phyloP scores from a whole-genome alignment of 2,329 filamentous ascomycete species.

The Purpureocillium takamizusanense region DNA sequence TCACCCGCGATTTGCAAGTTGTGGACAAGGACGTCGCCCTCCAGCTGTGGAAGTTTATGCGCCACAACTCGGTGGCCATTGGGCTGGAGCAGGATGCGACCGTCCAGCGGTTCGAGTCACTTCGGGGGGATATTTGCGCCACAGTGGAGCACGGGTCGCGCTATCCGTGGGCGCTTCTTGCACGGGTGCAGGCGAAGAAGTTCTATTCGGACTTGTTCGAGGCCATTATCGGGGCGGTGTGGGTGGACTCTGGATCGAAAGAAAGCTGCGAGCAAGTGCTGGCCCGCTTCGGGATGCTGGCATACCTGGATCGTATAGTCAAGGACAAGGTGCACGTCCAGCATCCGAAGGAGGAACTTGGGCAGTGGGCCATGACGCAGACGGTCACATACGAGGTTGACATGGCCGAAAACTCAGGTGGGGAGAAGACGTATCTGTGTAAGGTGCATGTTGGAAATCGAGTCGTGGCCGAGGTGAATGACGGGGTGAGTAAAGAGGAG shows the following conservation, averaged over 20 bases:
- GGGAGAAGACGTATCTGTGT: slow-evolving; percentile 29
- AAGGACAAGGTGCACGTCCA: slow-evolving; percentile 45
- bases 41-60: slow-evolving; percentile 63
- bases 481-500: slow-evolving; percentile 40
- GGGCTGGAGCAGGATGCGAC: slow-evolving; percentile 33
- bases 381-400: slow-evolving; percentile 45
- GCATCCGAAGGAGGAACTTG: slow-evolving; percentile 62
- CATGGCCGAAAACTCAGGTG: slow-evolving; percentile 8
- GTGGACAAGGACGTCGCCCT: slow-evolving; percentile 14
- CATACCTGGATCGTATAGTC: slow-evolving; percentile 53
- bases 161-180: slow-evolving; percentile 73
- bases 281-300: slow-evolving; percentile 54
- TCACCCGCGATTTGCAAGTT: slow-evolving; percentile 9
- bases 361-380: slow-evolving; percentile 41
- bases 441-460: slow-evolving; percentile 38
- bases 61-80: slow-evolving; percentile 43
- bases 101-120: slow-evolving; percentile 32
- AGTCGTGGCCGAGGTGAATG: slow-evolving; percentile 33
- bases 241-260: slow-evolving; percentile 65
- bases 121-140: slow-evolving; percentile 38
- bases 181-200: slow-evolving; percentile 59
- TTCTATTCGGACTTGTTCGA: slow-evolving; percentile 81
- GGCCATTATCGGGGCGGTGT: slow-evolving; percentile 70
- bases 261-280: slow-evolving; percentile 51
- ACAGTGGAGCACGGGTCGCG: slow-evolving; percentile 38